Evolutionary conservation across 2,329 filamentous ascomycete species (phyloP), one percentile per base, ranked within the genome.

Genomic region (Capronia epimyces): DNA sequence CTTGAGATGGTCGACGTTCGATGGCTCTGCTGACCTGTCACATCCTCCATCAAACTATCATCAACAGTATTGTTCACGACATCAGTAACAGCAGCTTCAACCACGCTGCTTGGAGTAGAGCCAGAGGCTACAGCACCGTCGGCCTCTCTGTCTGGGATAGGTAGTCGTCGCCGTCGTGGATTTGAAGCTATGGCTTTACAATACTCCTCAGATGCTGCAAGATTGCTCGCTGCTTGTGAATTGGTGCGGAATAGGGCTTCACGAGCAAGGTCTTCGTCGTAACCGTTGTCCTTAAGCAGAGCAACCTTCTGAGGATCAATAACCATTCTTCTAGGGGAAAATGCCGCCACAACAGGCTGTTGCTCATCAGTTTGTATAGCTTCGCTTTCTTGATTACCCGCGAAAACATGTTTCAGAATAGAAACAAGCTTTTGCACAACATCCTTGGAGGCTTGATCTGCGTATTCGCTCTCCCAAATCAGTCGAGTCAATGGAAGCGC

Each of bases 161-260:
- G 83, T 56, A 87, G 81, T 34, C 85, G 78, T 4, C 75, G 70
- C 20, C 83, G 80, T 46, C 78, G 75, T 46, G 78, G 67, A 37
- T 81, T 75, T 49, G 76, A 73, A 41, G 68, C 71, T 53, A 86
- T 80, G 12, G 82, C 80, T 49, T 73, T 75, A 64, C 87, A 93
- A 65, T 97, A 97, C 49, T 93, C 86, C 27, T 75, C 73, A 5
- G 88, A 82, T 3, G 69, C 62, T n/a, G 40, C 42, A 24, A 32
- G 34, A 36, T 9, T 49, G 21, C 34, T 48, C 9, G 44, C 20
- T 24, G 41, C 15, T 46, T 78, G 78, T 49, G 88, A 87, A 62
- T 88, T 86, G 62, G 87, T 87, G 48, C 91, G 82, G 66, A 88
- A 96, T 0, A 93, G 71, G 24, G 87, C 89, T 68, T 97, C 91